Conservation (phyloP, 208 protist genomes). For the Leishmania mexicana region DNA sequence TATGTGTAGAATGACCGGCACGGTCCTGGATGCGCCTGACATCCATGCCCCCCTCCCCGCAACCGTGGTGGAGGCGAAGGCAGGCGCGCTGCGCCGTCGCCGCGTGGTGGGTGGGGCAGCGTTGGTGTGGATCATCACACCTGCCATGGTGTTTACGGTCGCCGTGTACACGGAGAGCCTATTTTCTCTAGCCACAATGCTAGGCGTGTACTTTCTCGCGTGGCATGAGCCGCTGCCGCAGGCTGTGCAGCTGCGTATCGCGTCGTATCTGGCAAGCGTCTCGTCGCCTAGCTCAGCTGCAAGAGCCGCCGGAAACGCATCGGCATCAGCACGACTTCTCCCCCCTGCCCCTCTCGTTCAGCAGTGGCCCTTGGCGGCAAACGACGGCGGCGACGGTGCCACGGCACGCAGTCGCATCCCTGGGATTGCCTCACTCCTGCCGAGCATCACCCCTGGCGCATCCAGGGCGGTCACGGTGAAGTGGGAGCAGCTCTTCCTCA, state of each 20-base stretch:
- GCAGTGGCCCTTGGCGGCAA: slow-evolving; percentile 3
- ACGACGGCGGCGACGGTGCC: background rate
- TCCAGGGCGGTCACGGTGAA: background rate
- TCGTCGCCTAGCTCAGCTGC: background rate
- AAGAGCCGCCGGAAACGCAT: background rate
- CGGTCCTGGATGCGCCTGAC: slow-evolving; percentile 15
- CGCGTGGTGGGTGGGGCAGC: slow-evolving; percentile 52
- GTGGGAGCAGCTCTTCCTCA: slow-evolving; percentile 26
- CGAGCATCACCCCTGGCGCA: background rate
- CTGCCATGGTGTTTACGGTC: slow-evolving; percentile 73
- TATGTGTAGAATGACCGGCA: slow-evolving; percentile 20
- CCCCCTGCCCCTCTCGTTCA: background rate
- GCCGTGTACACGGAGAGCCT: slow-evolving; percentile 81
- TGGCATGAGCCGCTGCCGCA: slow-evolving; percentile 29
- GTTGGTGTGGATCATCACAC: slow-evolving; percentile 65
- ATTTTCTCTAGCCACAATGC: slow-evolving; percentile 60
- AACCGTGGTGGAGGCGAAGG: slow-evolving; percentile 2
- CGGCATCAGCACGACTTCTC: background rate
- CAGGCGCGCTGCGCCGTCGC: slow-evolving; percentile 17
- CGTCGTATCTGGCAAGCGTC: background rate
- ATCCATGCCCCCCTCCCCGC: slow-evolving; percentile 8
- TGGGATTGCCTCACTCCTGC: slow-evolving; percentile 1
- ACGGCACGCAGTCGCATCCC: background rate
- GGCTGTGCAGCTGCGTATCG: slow-evolving; percentile 23
- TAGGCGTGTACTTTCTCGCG: slow-evolving; percentile 60